Conservation (phyloP, 73 alveolate genomes). For the Tetrahymena borealis region DNA sequence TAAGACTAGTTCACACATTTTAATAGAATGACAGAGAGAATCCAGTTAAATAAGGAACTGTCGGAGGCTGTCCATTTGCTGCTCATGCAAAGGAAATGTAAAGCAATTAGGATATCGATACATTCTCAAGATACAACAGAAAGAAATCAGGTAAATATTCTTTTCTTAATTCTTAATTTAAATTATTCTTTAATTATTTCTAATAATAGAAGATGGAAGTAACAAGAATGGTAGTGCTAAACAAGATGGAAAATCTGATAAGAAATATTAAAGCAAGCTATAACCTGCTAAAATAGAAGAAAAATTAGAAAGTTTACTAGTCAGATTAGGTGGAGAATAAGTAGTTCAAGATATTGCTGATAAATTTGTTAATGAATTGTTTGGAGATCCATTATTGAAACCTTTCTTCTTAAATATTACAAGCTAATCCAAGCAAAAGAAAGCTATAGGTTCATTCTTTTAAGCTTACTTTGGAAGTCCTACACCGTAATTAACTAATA, state of each 20-base stretch:
- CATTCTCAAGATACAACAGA: background rate
- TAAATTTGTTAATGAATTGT: background rate
- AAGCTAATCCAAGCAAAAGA: background rate
- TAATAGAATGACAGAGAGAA: conserved; percentile 58
- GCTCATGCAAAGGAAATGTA: background rate
- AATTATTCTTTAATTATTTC: background rate
- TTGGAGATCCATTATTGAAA: background rate
- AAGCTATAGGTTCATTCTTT: background rate
- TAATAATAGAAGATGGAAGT: background rate
- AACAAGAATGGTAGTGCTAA: background rate
- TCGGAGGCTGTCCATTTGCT: background rate
- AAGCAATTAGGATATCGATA: background rate
- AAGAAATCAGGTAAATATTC: background rate
- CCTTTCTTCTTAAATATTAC: background rate
- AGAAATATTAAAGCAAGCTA: background rate
- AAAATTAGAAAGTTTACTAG: background rate
- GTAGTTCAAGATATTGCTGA: background rate
- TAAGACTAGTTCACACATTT: conserved; percentile 84
- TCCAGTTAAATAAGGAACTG: background rate
- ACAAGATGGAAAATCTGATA: background rate
- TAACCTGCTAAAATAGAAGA: background rate
- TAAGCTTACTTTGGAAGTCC: background rate
- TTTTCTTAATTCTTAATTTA: background rate
- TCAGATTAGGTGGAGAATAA: background rate
- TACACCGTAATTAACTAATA: background rate